Conservation (phyloP, 352 stramenopile genomes). For the Phytophthora sojae region DNA sequence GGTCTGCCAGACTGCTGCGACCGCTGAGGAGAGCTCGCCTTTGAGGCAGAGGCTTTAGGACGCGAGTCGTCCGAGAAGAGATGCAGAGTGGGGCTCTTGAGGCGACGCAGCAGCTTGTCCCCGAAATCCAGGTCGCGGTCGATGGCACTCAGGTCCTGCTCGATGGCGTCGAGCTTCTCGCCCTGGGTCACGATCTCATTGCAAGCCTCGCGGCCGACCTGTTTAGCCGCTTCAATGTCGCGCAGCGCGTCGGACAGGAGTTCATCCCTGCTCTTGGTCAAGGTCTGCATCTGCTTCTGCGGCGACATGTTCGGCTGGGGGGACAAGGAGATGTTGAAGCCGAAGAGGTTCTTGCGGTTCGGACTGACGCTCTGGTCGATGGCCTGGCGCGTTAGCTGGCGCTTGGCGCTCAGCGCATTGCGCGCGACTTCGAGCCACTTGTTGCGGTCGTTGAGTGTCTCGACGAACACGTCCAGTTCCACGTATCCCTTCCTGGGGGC, state of each 20-base stretch:
- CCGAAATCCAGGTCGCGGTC: slow-evolving; percentile 73
- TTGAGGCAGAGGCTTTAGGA: slow-evolving; percentile 20
- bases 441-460: slow-evolving; percentile 63
- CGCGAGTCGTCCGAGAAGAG: slow-evolving; percentile 66
- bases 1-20: slow-evolving; percentile 25
- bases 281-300: slow-evolving; percentile 75
- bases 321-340: slow-evolving; percentile 48
- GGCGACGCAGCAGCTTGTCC: slow-evolving; percentile 76
- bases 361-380: slow-evolving; percentile 45
- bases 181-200: slow-evolving; percentile 78
- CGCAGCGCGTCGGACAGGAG: slow-evolving; percentile 77
- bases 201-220: slow-evolving; percentile 71
- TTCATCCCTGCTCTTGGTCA: slow-evolving; percentile 64
- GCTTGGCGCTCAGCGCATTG: slow-evolving; percentile 68
- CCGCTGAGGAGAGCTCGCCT: slow-evolving; percentile 24
- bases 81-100: slow-evolving; percentile 77
- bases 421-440: slow-evolving; percentile 86
- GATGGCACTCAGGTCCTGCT: slow-evolving; percentile 65
- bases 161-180: slow-evolving; percentile 79
- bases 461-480: slow-evolving; percentile 85
- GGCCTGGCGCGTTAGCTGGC: slow-evolving; percentile 50
- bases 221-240: slow-evolving; percentile 77
- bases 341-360: slow-evolving; percentile 62
- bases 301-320: slow-evolving; percentile 42
- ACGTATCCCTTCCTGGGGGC: slow-evolving; percentile 78